These are phyloP conservation scores for Phalaenopsis equestris DNA, from an alignment of 106 monocot genomes.

Conservation along the genomic window DNA sequence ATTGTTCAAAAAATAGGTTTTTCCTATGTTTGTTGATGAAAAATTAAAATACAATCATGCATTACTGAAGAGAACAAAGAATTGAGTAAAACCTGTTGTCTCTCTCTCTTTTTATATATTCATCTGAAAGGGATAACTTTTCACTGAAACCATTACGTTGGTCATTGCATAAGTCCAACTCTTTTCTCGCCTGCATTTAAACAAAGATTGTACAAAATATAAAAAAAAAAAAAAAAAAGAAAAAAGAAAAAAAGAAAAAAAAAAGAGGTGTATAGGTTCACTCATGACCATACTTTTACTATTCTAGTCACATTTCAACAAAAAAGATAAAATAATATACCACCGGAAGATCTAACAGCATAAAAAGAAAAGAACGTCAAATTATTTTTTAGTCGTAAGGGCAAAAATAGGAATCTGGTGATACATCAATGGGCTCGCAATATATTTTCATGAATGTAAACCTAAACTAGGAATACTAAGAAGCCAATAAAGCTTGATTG, in stretches of 20 bases:
- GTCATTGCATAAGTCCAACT: conserved; percentile 45
- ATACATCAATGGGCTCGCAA: not conserved
- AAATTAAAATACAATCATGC: not conserved
- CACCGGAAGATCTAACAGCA: conserved; percentile 1
- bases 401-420: not conserved
- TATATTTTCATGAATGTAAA: conserved; percentile 1
- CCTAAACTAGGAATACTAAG: not conserved
- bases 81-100: conserved; percentile 26
- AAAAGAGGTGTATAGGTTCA: not conserved
- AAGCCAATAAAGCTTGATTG: not conserved
- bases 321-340: conserved; percentile 6
- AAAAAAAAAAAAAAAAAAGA: too few species aligned
- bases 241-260: too few species aligned
- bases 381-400: not conserved
- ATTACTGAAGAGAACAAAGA: not conserved
- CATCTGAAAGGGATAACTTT: conserved; percentile 16
- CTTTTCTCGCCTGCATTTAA: conserved; percentile 28
- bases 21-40: not conserved
- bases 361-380: not conserved
- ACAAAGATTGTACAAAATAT: not conserved
- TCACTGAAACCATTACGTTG: conserved; percentile 22
- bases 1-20: not conserved
- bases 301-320: not conserved
- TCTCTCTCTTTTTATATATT: conserved; percentile 18
- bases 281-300: not conserved